Percentiles rank a stretch among this genome's conserved stretches.
Conservation (phyloP, 768 basidiomycete species). For the Leccinum truebloodii region DNA sequence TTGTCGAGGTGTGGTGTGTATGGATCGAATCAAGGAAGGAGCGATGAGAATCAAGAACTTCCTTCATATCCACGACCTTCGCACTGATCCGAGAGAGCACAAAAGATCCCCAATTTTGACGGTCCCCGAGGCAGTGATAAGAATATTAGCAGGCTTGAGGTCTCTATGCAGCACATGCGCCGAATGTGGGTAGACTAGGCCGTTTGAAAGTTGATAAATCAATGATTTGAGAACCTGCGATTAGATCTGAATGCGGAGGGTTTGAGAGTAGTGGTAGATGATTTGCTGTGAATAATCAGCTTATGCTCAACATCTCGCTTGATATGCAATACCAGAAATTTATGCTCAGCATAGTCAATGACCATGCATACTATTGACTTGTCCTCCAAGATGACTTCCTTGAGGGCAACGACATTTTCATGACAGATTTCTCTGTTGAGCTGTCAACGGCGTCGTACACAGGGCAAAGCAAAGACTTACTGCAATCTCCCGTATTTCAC, state of each 20-base stretch:
- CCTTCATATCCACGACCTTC: slow-evolving; percentile 46
- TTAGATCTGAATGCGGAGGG: slow-evolving; percentile 74
- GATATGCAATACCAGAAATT: slow-evolving; percentile 71
- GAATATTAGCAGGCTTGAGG: slow-evolving; percentile 97
- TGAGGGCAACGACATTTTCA: slow-evolving; percentile 87
- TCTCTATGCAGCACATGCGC: slow-evolving; percentile 96
- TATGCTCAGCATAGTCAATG: slow-evolving; percentile 98
- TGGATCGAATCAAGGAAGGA: slow-evolving; percentile 56
- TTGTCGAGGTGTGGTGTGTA: slow-evolving; percentile 22
- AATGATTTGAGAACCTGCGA: slow-evolving; percentile 86
- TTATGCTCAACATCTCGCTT: neutral
- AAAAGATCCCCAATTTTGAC: slow-evolving; percentile 98
- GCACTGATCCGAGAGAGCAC: slow-evolving; percentile 69
- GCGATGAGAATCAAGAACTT: slow-evolving; percentile 55
- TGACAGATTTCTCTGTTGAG: slow-evolving; percentile 88
- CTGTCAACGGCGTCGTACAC: slow-evolving; percentile 40
- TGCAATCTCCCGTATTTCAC: slow-evolving; percentile 95
- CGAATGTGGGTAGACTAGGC: slow-evolving; percentile 91
- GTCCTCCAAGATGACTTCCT: slow-evolving; percentile 96
- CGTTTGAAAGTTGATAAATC: slow-evolving; percentile 92
- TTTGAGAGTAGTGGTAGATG: slow-evolving; percentile 96
- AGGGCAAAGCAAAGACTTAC: slow-evolving; percentile 43
- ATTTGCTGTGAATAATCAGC: slow-evolving; percentile 68
- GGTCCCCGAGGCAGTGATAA: slow-evolving; percentile 83
- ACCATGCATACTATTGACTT: slow-evolving; percentile 99